Evolutionary conservation across 805 yeast genomes (phyloP).

Genomic region (Nakazawaea anatomiae): DNA sequence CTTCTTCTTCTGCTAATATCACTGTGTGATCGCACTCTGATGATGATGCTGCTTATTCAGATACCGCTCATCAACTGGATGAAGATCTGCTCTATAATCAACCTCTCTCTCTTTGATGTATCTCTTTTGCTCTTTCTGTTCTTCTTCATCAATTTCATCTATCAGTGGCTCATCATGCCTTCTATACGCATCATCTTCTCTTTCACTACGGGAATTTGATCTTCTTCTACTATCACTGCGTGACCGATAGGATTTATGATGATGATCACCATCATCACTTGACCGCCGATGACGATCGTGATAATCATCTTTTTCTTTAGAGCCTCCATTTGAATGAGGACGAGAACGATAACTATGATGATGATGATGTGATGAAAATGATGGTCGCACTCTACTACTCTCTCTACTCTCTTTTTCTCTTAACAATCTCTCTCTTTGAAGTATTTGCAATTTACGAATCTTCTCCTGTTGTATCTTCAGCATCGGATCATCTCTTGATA

Average conservation of each 20-base stretch:
- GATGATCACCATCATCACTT: background rate
- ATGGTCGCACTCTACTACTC: constrained; percentile 8
- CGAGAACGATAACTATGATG: background rate
- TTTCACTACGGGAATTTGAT: no score
- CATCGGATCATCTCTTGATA: constrained; percentile 45
- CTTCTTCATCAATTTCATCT: no score
- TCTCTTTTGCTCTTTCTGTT: no score
- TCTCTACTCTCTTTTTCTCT: constrained; percentile 11
- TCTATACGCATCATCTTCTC: no score
- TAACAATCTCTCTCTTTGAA: constrained; percentile 8
- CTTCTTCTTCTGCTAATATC: background rate
- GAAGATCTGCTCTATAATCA: no score
- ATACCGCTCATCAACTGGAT: no score
- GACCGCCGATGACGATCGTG: background rate
- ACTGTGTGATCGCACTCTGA: background rate
- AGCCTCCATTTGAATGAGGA: constrained; percentile 12
- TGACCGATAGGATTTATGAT: background rate
- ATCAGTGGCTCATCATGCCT: no score
- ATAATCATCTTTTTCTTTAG: background rate
- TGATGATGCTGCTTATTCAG: no score
- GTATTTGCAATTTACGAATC: constrained; percentile 13
- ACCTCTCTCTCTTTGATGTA: no score
- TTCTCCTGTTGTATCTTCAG: constrained; percentile 31
- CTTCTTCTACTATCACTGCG: background rate
- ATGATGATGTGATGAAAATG: background rate